phyloP scores from a whole-genome alignment of 176 grass and related monocot genomes.

The Olyra latifolia region DNA sequence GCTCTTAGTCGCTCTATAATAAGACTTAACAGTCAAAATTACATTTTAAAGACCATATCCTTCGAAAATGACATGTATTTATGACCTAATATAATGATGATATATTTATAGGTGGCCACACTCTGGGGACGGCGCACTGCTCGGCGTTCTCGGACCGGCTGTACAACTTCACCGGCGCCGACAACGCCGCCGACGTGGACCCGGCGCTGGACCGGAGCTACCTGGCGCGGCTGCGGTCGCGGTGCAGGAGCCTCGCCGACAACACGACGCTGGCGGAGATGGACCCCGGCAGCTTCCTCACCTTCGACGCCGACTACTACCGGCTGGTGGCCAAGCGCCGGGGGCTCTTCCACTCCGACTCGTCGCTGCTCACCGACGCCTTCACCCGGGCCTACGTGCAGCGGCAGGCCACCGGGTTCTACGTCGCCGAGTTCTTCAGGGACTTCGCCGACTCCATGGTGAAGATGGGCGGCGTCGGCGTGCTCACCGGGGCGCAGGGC shows the following conservation, averaged over 20 bases:
- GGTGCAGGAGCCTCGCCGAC: conserved; percentile 44
- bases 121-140: conserved; percentile 48
- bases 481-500: conserved; percentile 49
- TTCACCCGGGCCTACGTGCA: conserved; percentile 41
- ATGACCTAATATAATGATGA: too few species aligned
- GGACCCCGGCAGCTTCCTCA: conserved; percentile 58
- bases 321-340: conserved; percentile 45
- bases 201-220: conserved; percentile 46
- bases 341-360: conserved; percentile 56
- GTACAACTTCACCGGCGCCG: conserved; percentile 66
- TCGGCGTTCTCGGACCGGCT: conserved; percentile 44
- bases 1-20: too few species aligned
- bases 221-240: conserved; percentile 28
- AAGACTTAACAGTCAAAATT: too few species aligned
- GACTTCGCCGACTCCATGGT: conserved; percentile 58
- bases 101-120: conserved; percentile 50
- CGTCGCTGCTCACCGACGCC: conserved; percentile 37
- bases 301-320: conserved; percentile 57
- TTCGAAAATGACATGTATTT: too few species aligned
- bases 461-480: conserved; percentile 47
- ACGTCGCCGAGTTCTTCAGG: conserved; percentile 39
- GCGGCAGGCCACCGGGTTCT: conserved; percentile 28
- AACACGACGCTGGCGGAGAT: conserved; percentile 55
- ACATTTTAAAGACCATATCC: too few species aligned
- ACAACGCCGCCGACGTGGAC: conserved; percentile 41